Evolutionary conservation across 2,329 filamentous ascomycete species (phyloP).

Genomic region (Clonostachys byssicola): DNA sequence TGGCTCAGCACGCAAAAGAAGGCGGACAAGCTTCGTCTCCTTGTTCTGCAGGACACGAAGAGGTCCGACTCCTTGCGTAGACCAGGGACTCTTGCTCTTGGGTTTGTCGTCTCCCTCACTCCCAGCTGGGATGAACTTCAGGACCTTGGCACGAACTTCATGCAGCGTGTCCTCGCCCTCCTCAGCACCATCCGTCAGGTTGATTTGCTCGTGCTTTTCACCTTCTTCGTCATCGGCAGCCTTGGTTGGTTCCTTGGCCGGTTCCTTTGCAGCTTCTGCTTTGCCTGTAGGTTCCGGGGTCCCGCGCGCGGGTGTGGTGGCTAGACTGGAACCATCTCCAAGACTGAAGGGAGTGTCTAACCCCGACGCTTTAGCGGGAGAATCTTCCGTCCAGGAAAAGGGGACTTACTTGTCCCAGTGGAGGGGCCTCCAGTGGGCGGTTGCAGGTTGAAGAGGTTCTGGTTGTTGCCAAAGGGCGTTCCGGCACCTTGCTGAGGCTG

Average conservation of each 20-base stretch:
- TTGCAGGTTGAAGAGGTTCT: slow-evolving; percentile 22
- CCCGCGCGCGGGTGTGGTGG: slow-evolving; percentile 53
- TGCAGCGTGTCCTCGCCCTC: slow-evolving; percentile 68
- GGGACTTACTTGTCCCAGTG: slow-evolving; percentile 41
- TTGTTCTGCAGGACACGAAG: slow-evolving; percentile 73
- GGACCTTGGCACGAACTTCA: slow-evolving; percentile 67
- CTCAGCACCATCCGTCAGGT: slow-evolving; percentile 64
- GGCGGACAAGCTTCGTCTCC: slow-evolving; percentile 58
- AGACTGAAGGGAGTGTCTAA: slow-evolving; percentile 52
- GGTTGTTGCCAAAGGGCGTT: slow-evolving; percentile 23
- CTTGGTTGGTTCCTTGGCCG: slow-evolving; percentile 28
- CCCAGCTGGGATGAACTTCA: slow-evolving; percentile 51
- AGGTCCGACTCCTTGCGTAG: slow-evolving; percentile 65
- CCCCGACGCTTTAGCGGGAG: slow-evolving; percentile 39
- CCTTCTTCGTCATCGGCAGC: slow-evolving; percentile 43
- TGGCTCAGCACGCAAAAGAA: slow-evolving; percentile 72
- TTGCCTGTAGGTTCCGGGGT: slow-evolving; percentile 52
- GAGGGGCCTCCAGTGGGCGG: slow-evolving; percentile 35
- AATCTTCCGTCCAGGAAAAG: slow-evolving; percentile 34
- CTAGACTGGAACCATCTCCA: slow-evolving; percentile 56
- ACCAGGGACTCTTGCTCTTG: slow-evolving; percentile 58
- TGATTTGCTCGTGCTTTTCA: slow-evolving; percentile 64
- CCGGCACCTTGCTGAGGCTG: slow-evolving; percentile 18
- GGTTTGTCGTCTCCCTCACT: slow-evolving; percentile 38
- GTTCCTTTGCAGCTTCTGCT: slow-evolving; percentile 7